Evolutionary conservation across 2,329 filamentous ascomycete species (phyloP).

Genomic region (Hypoxylon sp.): DNA sequence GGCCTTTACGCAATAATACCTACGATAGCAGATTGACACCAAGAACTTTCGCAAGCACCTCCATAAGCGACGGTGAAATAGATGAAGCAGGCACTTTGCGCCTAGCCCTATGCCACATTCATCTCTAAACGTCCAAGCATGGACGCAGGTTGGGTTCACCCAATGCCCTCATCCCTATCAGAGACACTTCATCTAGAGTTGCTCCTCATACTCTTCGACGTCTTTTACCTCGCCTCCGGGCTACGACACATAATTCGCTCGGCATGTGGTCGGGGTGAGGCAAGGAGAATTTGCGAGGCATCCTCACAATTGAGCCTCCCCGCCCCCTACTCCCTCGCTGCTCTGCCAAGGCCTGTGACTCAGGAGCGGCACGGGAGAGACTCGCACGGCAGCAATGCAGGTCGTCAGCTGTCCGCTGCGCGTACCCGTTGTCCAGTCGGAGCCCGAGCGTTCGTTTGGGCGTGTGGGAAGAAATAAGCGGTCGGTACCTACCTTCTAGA

Average conservation of each 20-base stretch:
- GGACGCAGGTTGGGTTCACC: no score
- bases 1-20: neutral
- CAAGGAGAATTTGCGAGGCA: neutral
- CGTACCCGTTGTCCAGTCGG: conserved; percentile 14
- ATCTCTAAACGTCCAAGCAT: no score
- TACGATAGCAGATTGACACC: neutral
- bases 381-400: conserved; percentile 18
- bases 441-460: no score
- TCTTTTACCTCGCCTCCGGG: no score
- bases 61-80: neutral
- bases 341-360: neutral
- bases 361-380: neutral
- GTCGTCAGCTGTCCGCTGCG: conserved; percentile 13
- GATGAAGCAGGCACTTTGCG: neutral
- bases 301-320: no score
- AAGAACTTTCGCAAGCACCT: neutral
- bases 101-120: no score
- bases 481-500: no score
- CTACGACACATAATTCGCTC: neutral
- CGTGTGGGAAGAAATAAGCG: no score
- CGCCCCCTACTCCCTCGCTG: neutral
- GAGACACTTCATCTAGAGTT: no score
- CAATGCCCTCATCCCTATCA: no score
- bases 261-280: neutral
- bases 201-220: no score